These are phyloP conservation scores for Jackrogersella multiformis DNA, from an alignment of 495 filamentous ascomycete genomes.

Conservation along the genomic window DNA sequence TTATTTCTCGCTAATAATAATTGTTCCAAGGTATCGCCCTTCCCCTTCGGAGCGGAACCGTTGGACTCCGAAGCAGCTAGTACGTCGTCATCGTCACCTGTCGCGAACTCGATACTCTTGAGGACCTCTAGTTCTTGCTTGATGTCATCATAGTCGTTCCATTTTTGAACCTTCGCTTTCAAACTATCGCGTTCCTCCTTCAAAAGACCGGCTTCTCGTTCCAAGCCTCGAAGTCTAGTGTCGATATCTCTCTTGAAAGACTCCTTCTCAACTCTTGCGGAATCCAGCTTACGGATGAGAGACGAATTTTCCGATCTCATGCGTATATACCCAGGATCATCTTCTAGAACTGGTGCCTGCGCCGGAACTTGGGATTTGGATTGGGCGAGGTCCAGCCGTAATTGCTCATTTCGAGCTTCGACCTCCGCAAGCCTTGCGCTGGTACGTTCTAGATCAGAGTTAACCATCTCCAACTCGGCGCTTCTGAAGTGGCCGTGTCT, in stretches of 20 bases:
- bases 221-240: slow-evolving; percentile 72
- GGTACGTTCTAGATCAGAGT: slow-evolving; percentile 89
- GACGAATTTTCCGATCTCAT: slow-evolving; percentile 92
- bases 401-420: slow-evolving; percentile 92
- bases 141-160: slow-evolving; percentile 94
- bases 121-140: slow-evolving; percentile 95
- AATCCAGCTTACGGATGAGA: slow-evolving; percentile 86
- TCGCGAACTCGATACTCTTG: slow-evolving; percentile 96
- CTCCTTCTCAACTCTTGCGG: slow-evolving; percentile 81
- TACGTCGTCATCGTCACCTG: slow-evolving; percentile 82
- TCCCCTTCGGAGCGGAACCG: slow-evolving; percentile 63
- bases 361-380: slow-evolving; percentile 76
- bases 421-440: slow-evolving; percentile 88
- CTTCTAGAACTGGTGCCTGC: slow-evolving; percentile 70
- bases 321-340: slow-evolving; percentile 86
- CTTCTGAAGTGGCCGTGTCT: slow-evolving; percentile 72
- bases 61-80: slow-evolving; percentile 54
- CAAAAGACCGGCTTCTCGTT: slow-evolving; percentile 73
- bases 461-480: slow-evolving; percentile 92
- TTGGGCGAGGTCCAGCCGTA: slow-evolving; percentile 89
- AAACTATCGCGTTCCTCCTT: slow-evolving; percentile 76
- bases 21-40: slow-evolving; percentile 87
- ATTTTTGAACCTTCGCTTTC: slow-evolving; percentile 82
- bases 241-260: slow-evolving; percentile 77
- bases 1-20: slow-evolving; percentile 92